Percentiles rank a stretch among this genome's conserved stretches.
phyloP scores from a whole-genome alignment of 2,329 filamentous ascomycete genomes.

The Fusarium verticillioides region DNA sequence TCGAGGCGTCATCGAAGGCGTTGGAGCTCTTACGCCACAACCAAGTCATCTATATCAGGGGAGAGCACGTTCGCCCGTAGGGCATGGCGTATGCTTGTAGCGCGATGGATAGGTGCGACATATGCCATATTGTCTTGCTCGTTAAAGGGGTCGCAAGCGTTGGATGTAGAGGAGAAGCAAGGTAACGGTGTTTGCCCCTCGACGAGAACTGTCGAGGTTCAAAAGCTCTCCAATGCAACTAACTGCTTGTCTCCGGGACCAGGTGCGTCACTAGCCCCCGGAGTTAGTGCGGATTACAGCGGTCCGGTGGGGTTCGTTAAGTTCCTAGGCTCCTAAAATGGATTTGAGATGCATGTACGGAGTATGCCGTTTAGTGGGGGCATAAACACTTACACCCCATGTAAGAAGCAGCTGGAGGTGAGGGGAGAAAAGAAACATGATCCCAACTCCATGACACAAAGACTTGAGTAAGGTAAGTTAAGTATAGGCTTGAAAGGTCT shows the following conservation, averaged over 20 bases:
- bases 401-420: neutral
- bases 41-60: slow-evolving; percentile 80
- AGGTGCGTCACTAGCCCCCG: slow-evolving; percentile 40
- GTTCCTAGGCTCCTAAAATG: slow-evolving; percentile 1
- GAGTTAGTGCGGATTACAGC: slow-evolving; percentile 43
- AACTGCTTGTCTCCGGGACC: slow-evolving; percentile 24
- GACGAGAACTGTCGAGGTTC: slow-evolving; percentile 39
- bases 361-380: slow-evolving; percentile 17
- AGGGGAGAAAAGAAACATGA: neutral
- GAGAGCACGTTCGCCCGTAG: slow-evolving; percentile 81
- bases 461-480: neutral
- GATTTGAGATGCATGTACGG: neutral
- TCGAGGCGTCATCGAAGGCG: slow-evolving; percentile 22
- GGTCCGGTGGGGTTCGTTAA: slow-evolving; percentile 35
- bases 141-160: neutral
- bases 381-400: neutral
- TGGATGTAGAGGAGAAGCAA: neutral
- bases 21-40: slow-evolving; percentile 77
- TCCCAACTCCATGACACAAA: neutral
- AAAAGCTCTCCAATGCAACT: slow-evolving; percentile 41
- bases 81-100: slow-evolving; percentile 91
- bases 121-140: slow-evolving; percentile 78
- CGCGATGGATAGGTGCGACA: slow-evolving; percentile 89
- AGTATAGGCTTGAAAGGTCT: neutral
- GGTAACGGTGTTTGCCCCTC: slow-evolving; percentile 30